Evolutionary conservation across 495 filamentous ascomycete genomes (phyloP), one percentile per base, ranked within the genome.

Genomic region (Podospora conica): DNA sequence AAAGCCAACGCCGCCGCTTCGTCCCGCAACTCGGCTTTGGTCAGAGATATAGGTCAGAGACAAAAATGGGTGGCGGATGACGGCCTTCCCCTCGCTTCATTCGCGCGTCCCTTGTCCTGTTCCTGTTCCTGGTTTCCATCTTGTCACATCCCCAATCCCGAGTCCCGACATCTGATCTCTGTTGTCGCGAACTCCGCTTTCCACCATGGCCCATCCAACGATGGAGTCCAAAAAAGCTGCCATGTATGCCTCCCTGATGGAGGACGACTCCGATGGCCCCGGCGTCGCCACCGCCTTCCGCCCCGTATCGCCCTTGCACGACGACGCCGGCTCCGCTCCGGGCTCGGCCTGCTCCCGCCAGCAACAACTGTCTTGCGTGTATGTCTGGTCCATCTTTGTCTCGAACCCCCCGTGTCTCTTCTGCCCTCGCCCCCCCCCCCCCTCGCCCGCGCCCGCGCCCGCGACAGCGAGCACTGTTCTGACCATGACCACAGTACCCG

Each of bases 41-140:
- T 59, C 63, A 61, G 33, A 27, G 66, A 63, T 70, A 74, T 72
- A 75, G n/a, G n/a, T n/a, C n/a, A n/a, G n/a, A n/a, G n/a, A 72
- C 71, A 74, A 75, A 74, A 75, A 74, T 74, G 70, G 67, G 70
- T 76, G 74, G 73, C 69, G 73, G 73, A 73, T 73, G 63, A 68
- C 65, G 66, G 55, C n/a, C 31, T 64, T 68, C 53, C 18, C 57
- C 23, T 57, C 69, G 58, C 64, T 64, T 66, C 62, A 61, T 60
- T 66, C 28, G 48, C 24, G 25, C 55, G 28, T 56, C 70, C 58
- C 60, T 66, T 65, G 48, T 68, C 40, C 40, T n/a, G 40, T 48
- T n/a, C 40, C 40, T 48, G 40, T 48, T 48, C 40, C 40, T n/a
- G n/a, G n/a, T n/a, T n/a, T n/a, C n/a, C n/a, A 18, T n/a, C 40